These are phyloP conservation scores for Fraxinus cuspidata DNA, from an alignment of 257 asterid species.

Conservation along the genomic window DNA sequence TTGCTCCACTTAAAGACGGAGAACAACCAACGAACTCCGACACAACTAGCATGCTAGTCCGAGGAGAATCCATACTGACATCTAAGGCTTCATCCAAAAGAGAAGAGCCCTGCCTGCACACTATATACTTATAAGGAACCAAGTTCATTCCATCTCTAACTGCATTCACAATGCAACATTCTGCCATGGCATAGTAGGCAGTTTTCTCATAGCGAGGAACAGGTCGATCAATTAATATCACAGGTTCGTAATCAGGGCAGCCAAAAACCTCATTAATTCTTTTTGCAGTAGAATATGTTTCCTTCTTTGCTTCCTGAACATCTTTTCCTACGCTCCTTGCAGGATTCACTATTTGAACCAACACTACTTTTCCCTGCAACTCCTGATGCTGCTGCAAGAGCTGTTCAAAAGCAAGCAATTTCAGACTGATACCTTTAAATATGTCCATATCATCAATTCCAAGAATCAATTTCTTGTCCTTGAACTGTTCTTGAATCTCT, in stretches of 20 bases:
- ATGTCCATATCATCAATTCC: conserved; percentile 26
- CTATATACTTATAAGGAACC: neutral
- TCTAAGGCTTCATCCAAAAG: conserved; percentile 6
- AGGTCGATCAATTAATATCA: conserved; percentile 5
- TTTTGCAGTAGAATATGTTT: neutral
- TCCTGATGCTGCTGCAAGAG: neutral
- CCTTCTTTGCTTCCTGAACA: conserved; percentile 16
- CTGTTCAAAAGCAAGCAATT: conserved; percentile 18
- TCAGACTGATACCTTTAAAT: conserved; percentile 21
- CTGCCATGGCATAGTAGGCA: conserved; percentile 17
- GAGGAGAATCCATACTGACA: too few species aligned
- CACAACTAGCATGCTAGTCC: too few species aligned
- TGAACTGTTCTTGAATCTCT: neutral
- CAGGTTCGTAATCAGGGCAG: conserved; percentile 15
- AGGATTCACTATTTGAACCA: conserved; percentile 24
- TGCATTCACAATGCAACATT: conserved; percentile 20
- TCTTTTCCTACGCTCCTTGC: conserved; percentile 17
- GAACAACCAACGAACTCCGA: conserved; percentile 14
- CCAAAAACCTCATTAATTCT: conserved; percentile 10
- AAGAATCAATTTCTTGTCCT: neutral
- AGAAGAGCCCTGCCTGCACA: conserved; percentile 17
- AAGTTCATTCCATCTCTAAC: too few species aligned
- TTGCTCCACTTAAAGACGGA: conserved; percentile 23
- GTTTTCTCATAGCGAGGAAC: conserved; percentile 4
- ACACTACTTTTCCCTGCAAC: conserved; percentile 14